Evolutionary conservation across 805 yeast genomes (phyloP).

Genomic region (Nakazawaea populi): DNA sequence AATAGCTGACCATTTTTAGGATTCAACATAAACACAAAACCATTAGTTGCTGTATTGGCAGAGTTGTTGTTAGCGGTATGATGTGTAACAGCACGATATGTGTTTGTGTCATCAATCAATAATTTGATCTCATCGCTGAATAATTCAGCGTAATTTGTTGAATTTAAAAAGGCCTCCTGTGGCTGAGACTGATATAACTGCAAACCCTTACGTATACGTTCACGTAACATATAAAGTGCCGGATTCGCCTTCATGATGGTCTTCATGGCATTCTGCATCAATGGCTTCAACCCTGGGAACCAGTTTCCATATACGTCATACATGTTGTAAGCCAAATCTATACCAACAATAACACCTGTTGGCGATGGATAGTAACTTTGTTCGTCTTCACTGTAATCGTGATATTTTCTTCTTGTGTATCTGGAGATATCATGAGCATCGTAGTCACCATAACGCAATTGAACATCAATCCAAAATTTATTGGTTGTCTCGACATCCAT

Average conservation of each 20-base stretch:
- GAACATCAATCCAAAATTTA: conserved; percentile 94
- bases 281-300: conserved; percentile 91
- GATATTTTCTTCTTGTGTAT: conserved; percentile 85
- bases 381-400: conserved; percentile 89
- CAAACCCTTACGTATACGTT: conserved; percentile 88
- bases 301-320: conserved; percentile 96
- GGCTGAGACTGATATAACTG: conserved; percentile 93
- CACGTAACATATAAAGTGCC: conserved; percentile 84
- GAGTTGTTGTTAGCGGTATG: conserved; percentile 89
- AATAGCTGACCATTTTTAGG: conserved; percentile 90
- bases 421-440: conserved; percentile 96
- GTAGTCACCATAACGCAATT: conserved; percentile 92
- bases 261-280: conserved; percentile 86
- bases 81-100: conserved; percentile 88
- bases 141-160: conserved; percentile 84
- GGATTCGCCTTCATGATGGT: conserved; percentile 95
- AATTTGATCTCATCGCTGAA: conserved; percentile 80
- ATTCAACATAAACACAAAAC: conserved; percentile 83
- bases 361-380: conserved; percentile 86
- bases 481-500: conserved; percentile 53
- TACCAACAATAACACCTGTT: conserved; percentile 84
- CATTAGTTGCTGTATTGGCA: conserved; percentile 89
- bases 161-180: conserved; percentile 84
- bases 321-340: conserved; percentile 93
- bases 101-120: conserved; percentile 91